Percentiles rank a stretch among this genome's conserved stretches.
Conservation (phyloP, 108 stramenopile species). For the Fragilariopsis cylindrus region DNA sequence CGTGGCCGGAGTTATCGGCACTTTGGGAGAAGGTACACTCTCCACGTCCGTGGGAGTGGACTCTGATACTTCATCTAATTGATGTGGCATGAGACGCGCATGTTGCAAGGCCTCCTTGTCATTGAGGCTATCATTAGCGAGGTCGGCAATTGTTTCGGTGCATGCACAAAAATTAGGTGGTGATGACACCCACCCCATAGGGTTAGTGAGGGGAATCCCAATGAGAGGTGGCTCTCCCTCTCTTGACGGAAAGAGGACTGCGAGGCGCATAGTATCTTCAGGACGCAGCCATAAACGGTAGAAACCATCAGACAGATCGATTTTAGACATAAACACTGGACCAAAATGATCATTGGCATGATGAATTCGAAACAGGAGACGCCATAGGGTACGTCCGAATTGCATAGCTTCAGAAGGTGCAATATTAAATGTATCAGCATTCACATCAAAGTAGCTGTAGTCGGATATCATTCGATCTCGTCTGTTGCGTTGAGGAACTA, state of each 20-base stretch:
- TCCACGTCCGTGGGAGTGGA: neutral
- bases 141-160: slow-evolving; percentile 40
- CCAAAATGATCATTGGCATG: slow-evolving; percentile 19
- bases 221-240: slow-evolving; percentile 17
- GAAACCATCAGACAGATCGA: slow-evolving; percentile 42
- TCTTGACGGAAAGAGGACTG: slow-evolving; percentile 24
- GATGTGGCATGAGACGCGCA: neutral
- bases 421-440: slow-evolving; percentile 22
- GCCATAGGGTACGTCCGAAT: slow-evolving; percentile 34
- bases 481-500: slow-evolving; percentile 36
- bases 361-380: slow-evolving; percentile 25
- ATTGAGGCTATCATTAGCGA: slow-evolving; percentile 18
- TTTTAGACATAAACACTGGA: slow-evolving; percentile 24
- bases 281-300: slow-evolving; percentile 22
- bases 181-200: slow-evolving; percentile 50
- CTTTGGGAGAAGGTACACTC: neutral
- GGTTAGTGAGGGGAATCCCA: slow-evolving; percentile 37
- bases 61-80: neutral
- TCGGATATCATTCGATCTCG: slow-evolving; percentile 28
- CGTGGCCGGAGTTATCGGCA: neutral
- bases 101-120: neutral
- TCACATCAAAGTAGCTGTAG: slow-evolving; percentile 31
- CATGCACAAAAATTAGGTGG: slow-evolving; percentile 46
- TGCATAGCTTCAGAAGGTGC: slow-evolving; percentile 41
- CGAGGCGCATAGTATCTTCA: slow-evolving; percentile 34